Percentiles rank a stretch among this genome's conserved stretches.
phyloP scores from a whole-genome alignment of 2,329 filamentous ascomycete species.

The Penicillium brasilianum region DNA sequence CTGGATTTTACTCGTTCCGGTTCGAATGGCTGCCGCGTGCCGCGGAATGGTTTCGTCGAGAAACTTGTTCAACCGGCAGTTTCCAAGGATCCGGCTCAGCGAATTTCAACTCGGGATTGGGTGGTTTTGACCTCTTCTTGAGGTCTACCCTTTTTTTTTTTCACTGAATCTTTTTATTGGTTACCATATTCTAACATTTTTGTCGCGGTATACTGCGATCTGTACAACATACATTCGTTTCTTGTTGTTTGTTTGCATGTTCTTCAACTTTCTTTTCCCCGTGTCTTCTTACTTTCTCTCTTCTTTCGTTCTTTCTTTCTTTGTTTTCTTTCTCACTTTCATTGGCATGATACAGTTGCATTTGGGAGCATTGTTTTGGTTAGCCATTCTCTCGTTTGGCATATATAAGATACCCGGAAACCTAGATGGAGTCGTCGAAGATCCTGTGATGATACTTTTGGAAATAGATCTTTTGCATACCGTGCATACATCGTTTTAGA shows the following conservation, averaged over 20 bases:
- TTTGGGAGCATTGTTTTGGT: constrained; percentile 10
- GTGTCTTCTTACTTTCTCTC: neutral
- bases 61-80: constrained; percentile 46
- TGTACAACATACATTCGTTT: constrained; percentile 1
- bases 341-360: constrained; percentile 12
- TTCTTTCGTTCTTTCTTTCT: constrained; percentile 3
- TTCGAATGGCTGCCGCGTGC: constrained; percentile 45
- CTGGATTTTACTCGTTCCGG: constrained; percentile 48
- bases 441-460: neutral
- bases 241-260: neutral
- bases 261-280: too few species aligned
- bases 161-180: neutral
- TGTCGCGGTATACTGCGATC: neutral
- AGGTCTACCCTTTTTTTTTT: constrained; percentile 3
- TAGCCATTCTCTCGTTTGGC: constrained; percentile 13
- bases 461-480: neutral
- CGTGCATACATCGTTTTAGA: neutral
- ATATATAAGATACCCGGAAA: constrained; percentile 17
- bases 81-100: constrained; percentile 42
- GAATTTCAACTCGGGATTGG: constrained; percentile 42
- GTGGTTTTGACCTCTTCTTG: constrained; percentile 28
- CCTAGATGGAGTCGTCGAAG: constrained; percentile 6
- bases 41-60: constrained; percentile 49
- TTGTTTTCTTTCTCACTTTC: constrained; percentile 4
- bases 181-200: neutral